These are phyloP conservation scores for Nitzschia putrida DNA, from an alignment of 108 stramenopile genomes.

Conservation along the genomic window DNA sequence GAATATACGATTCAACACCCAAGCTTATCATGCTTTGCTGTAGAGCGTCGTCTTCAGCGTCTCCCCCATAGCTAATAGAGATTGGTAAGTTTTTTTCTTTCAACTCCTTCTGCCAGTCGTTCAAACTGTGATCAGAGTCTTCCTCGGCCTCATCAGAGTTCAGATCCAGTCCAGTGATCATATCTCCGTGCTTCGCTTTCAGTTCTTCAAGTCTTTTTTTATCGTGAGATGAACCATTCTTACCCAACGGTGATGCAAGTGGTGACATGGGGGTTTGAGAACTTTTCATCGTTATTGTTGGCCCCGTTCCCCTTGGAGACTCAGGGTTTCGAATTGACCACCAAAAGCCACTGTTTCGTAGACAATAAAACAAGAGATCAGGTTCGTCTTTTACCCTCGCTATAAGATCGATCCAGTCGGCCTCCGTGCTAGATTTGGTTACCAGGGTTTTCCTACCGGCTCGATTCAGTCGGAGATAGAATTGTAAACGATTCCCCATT, in stretches of 20 bases:
- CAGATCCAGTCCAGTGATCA: neutral
- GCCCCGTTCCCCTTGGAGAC: neutral
- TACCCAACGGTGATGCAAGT: neutral
- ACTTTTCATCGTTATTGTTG: no score
- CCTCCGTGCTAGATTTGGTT: neutral
- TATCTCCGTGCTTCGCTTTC: neutral
- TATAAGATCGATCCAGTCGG: slow-evolving; percentile 8
- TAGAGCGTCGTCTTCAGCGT: neutral
- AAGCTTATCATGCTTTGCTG: slow-evolving; percentile 1
- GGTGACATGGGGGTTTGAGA: neutral
- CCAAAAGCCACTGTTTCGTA: slow-evolving; percentile 9
- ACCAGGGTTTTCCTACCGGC: slow-evolving; percentile 2
- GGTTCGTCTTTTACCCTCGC: slow-evolving; percentile 11
- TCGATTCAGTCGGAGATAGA: neutral
- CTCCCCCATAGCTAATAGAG: neutral
- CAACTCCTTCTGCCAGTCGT: neutral
- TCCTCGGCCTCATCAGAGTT: no score
- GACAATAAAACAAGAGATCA: slow-evolving; percentile 10
- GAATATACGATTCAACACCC: slow-evolving; percentile 26
- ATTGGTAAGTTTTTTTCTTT: slow-evolving; percentile 4
- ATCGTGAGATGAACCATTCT: neutral
- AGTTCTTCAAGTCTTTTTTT: neutral
- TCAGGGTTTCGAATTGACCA: neutral
- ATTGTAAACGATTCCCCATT: neutral
- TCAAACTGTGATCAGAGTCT: no score